Conservation (phyloP, 495 filamentous ascomycete species). For the Aspergillus sclerotiicarbonarius region DNA sequence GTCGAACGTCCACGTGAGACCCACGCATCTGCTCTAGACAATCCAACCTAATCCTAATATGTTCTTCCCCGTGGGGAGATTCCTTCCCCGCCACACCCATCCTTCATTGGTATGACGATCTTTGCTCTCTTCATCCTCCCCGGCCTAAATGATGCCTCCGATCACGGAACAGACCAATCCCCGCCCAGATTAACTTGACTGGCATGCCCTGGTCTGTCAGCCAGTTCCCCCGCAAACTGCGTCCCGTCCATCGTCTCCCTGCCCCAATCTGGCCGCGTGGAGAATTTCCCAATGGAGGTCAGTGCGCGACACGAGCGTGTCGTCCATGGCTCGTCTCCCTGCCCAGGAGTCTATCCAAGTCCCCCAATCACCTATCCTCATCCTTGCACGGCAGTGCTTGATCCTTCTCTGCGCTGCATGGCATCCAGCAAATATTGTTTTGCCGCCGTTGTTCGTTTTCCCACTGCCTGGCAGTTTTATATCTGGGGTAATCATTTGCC, state of each 20-base stretch:
- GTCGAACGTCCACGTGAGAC: no score
- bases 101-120: not conserved
- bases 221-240: no score
- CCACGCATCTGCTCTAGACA: no score
- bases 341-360: not conserved
- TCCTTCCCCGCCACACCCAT: conserved; percentile 13
- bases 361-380: not conserved
- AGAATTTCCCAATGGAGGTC: not conserved
- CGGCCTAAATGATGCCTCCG: no score
- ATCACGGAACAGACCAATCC: not conserved
- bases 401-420: not conserved
- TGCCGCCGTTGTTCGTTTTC: conserved; percentile 5
- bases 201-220: no score
- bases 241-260: conserved; percentile 1
- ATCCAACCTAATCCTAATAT: no score
- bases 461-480: not conserved
- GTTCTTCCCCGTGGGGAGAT: conserved; percentile 14
- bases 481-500: conserved; percentile 5
- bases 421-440: not conserved
- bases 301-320: not conserved
- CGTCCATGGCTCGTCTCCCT: not conserved
- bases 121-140: not conserved
- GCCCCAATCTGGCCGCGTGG: not conserved
- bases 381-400: not conserved
- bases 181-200: no score